Evolutionary conservation across 2,329 filamentous ascomycete genomes (phyloP), one percentile per base, ranked within the genome.

Genomic region (Fusarium algeriense): DNA sequence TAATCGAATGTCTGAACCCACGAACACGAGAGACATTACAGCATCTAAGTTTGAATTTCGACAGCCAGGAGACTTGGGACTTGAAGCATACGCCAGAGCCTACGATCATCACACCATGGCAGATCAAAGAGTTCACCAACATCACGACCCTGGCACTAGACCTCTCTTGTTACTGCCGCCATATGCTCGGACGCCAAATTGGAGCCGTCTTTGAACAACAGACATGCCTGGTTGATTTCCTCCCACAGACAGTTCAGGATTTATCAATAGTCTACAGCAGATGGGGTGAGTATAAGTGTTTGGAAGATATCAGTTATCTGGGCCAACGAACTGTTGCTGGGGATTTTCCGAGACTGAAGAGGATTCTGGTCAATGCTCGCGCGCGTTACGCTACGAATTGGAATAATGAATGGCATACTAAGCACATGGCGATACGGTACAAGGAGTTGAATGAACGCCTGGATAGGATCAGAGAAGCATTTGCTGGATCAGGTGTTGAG

Each of bases 381-480:
- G n/a, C 40, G 8, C 12, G 19, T 6, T 9, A 8, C 7, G 14
- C 11, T 2, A 53, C 30, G 32, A 12, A 23, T 23, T 19, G 32
- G 46, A 32, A 37, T 50, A 32, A 50, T 34, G 6, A 19, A 2
- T 50, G 46, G 32, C 30, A 50, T 19, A 50, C 19, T 12, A 10
- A 26, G 15, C 8, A 53, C 5, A 7, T 3, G 19, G 6, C 5
- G 7, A 32, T 41, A 14, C 15, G 35, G 19, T 59, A 44, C 8
- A 20, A 12, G 6, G 26, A 19, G 2, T 19, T 28, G 15, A 9
- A n/a, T 3, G 8, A 4, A 1, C 34, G 20, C 0, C 7, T 10
- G 15, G 9, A 10, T 5, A 38, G 6, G 5, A 7, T 45, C 2
- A 13, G 26, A 9, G 15, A 15, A 32, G 12, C 1, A 3, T 60